These are phyloP conservation scores for Nitzschia putrida DNA, from an alignment of 108 stramenopile genomes.

Conservation along the genomic window DNA sequence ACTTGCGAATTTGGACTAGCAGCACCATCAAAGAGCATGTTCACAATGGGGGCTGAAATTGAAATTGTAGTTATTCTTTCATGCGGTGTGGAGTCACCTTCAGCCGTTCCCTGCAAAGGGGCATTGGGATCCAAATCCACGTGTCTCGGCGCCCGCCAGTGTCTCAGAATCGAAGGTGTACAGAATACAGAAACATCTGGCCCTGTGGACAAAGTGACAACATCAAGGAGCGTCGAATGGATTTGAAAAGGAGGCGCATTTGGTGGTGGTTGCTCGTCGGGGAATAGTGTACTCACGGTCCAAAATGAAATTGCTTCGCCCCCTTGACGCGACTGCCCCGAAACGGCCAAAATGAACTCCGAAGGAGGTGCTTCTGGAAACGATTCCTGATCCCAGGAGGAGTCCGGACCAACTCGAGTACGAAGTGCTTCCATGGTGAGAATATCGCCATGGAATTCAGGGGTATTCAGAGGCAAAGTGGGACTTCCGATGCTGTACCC, in stretches of 20 bases:
- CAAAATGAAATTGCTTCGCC: conserved; percentile 50
- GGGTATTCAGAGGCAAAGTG: conserved; percentile 56
- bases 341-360: conserved; percentile 64
- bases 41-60: conserved; percentile 43
- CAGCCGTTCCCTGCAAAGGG: background rate
- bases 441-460: conserved; percentile 60
- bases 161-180: conserved; percentile 32
- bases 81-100: background rate
- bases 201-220: conserved; percentile 38
- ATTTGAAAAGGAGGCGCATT: conserved; percentile 27
- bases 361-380: conserved; percentile 50
- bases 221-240: conserved; percentile 40
- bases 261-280: conserved; percentile 3
- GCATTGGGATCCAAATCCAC: conserved; percentile 30
- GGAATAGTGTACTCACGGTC: conserved; percentile 40
- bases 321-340: conserved; percentile 38
- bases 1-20: background rate
- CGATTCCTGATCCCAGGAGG: conserved; percentile 43
- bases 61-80: conserved; percentile 34
- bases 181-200: conserved; percentile 59
- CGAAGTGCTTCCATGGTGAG: conserved; percentile 58
- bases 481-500: conserved; percentile 24
- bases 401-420: conserved; percentile 39
- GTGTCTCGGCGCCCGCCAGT: conserved; percentile 46
- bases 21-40: conserved; percentile 17